phyloP scores from a whole-genome alignment of 2,329 filamentous ascomycete species.

The Aureobasidium melanogenum region DNA sequence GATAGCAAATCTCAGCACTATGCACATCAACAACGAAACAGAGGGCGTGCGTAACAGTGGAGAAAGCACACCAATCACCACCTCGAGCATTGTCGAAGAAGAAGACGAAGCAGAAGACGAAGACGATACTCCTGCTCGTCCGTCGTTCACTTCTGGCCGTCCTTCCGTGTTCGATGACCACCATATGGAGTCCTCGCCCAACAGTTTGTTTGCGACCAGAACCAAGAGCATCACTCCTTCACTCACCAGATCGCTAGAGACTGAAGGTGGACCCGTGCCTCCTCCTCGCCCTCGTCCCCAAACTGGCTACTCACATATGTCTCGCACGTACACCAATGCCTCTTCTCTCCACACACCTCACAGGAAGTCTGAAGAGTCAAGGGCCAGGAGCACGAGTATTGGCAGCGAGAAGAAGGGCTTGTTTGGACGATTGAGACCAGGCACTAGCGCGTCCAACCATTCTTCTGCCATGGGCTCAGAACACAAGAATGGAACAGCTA shows the following conservation, averaged over 20 bases:
- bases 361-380: neutral
- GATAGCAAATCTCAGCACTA: conserved; percentile 66
- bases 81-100: neutral
- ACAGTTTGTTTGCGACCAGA: neutral
- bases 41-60: neutral
- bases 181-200: neutral
- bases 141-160: conserved; percentile 6
- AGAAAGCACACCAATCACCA: conserved; percentile 1
- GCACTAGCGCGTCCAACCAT: neutral
- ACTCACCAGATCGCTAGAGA: neutral
- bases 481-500: neutral
- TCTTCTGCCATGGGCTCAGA: neutral
- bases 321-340: neutral
- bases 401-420: neutral
- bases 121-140: neutral
- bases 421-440: neutral
- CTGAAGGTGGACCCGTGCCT: neutral
- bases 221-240: neutral
- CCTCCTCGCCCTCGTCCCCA: neutral
- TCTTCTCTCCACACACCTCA: neutral
- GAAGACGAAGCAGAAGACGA: neutral
- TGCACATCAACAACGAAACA: conserved; percentile 33
- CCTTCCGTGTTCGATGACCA: neutral
- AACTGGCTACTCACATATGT: neutral
- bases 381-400: neutral